Base-by-base conservation (phyloP, 192 early-diverging fungal genomes). In the Coemansia sp. region DNA sequence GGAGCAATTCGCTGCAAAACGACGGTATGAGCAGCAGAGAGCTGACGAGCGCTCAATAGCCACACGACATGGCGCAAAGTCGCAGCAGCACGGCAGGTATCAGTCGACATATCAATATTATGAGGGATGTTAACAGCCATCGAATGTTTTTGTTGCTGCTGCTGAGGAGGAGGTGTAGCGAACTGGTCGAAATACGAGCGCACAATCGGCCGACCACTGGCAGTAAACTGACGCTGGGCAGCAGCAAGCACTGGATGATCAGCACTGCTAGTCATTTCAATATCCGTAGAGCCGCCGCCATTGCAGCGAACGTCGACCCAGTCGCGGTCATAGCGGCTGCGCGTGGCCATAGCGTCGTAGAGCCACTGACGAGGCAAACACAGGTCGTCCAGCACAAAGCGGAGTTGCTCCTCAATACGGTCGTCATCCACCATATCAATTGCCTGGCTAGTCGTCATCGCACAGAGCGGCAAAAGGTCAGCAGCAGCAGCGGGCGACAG, bases 301-400 rank as follows among this genome's bases (percentile, higher is more conserved):
- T 40, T 20, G 40, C 62, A 47, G 68, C 55, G 27, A 11, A 62
- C 15, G 50, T 67, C 73, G 13, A 46, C 34, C 63, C 71, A 75
- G 57, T 87, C 78, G 29, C 84, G 78, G 15, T 76, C 71, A 47
- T 89, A 89, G 53, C 81, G 83, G 50, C 87, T 83, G 39, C 83
- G 75, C 12, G 79, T 81, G 0, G 86, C 88, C 52, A 76, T 73
- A 0, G 73, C 70, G 0, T 72, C 69, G 15, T 68, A 68, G 3
- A 83, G 68, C 92, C 93, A 95, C 18, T 73, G 66, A 18, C 74
- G 46, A 0, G 92, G 92, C 15, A 97, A 66, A 34, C 74, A 68
- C 52, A 95, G 83, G 5, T 73, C 66, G 6, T 89, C 69, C 10
- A 85, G 66, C 41, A 94, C 71, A 83, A 95, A 97, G 47, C 60